Percentiles rank a stretch among this genome's conserved stretches.
phyloP scores from a whole-genome alignment of 1,139 yeast species.

The Torulaspora pretoriensis region DNA sequence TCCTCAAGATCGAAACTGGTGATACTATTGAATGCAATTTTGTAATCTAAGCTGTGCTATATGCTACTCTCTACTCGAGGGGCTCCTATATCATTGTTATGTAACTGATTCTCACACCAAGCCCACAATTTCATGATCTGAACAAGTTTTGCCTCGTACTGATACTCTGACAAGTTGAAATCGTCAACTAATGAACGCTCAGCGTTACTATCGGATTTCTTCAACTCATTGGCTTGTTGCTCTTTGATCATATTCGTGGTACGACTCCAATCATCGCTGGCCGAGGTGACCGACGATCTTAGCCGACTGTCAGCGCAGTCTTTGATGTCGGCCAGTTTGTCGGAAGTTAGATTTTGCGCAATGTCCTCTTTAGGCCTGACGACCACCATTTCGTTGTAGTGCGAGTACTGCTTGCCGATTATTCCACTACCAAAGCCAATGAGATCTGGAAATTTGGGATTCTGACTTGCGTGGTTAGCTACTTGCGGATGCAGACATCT shows the following conservation, averaged over 20 bases:
- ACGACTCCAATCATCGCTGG: constrained; percentile 16
- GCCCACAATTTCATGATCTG: constrained; percentile 57
- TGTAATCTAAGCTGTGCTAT: constrained; percentile 15
- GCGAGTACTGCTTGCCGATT: constrained; percentile 14
- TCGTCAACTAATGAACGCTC: constrained; percentile 8
- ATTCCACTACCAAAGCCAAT: constrained; percentile 16
- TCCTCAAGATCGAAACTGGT: constrained; percentile 65
- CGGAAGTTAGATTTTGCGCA: constrained; percentile 14
- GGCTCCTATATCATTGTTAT: constrained; percentile 40
- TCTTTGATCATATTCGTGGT: constrained; percentile 21
- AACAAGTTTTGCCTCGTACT: constrained; percentile 45
- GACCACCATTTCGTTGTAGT: constrained; percentile 17
- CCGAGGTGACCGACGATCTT: constrained; percentile 8
- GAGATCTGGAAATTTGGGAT: constrained; percentile 21
- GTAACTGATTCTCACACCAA: constrained; percentile 53
- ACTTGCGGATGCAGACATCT: constrained; percentile 26
- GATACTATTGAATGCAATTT: constrained; percentile 49
- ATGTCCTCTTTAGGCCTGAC: constrained; percentile 20
- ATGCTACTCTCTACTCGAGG: constrained; percentile 34
- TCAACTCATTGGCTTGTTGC: constrained; percentile 11
- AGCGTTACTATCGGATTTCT: constrained; percentile 8
- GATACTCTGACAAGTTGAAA: constrained; percentile 19
- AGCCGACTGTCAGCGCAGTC: constrained; percentile 14
- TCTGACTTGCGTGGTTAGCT: constrained; percentile 9
- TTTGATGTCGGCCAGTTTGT: constrained; percentile 17